phyloP scores from a whole-genome alignment of 2,329 filamentous ascomycete species.

The Curvularia lunata region DNA sequence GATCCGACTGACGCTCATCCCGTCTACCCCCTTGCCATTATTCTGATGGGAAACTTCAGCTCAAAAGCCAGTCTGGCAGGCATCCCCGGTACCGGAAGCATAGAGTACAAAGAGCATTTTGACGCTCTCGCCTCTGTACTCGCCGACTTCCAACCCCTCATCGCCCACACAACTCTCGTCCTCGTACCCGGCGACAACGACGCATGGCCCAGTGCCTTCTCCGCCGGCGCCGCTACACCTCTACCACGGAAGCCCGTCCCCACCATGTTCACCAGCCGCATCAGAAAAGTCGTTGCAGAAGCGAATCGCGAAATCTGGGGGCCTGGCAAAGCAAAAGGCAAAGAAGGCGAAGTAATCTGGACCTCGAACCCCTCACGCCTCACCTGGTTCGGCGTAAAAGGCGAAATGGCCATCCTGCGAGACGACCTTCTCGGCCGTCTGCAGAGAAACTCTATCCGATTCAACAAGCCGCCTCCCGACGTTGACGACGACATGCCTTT shows the following conservation, averaged over 20 bases:
- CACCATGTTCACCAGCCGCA: slow-evolving; percentile 85
- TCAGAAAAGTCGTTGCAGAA: slow-evolving; percentile 78
- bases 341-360: slow-evolving; percentile 79
- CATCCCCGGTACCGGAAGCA: slow-evolving; percentile 75
- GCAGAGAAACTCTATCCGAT: slow-evolving; percentile 74
- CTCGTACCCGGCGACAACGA: slow-evolving; percentile 98
- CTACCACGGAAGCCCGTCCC: slow-evolving; percentile 77
- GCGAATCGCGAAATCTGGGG: slow-evolving; percentile 74
- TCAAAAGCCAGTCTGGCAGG: slow-evolving; percentile 65
- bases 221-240: slow-evolving; percentile 72
- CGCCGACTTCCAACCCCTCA: slow-evolving; percentile 79
- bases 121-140: slow-evolving; percentile 83
- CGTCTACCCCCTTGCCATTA: slow-evolving; percentile 75
- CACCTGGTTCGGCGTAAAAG: slow-evolving; percentile 82
- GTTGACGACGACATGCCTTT: slow-evolving; percentile 38
- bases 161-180: slow-evolving; percentile 81
- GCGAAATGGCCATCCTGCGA: slow-evolving; percentile 85
- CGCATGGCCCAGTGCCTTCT: slow-evolving; percentile 91
- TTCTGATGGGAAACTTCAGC: slow-evolving; percentile 85
- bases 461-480: slow-evolving; percentile 60
- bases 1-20: slow-evolving; percentile 60
- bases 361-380: slow-evolving; percentile 85
- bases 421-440: slow-evolving; percentile 85
- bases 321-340: slow-evolving; percentile 50
- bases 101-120: slow-evolving; percentile 97